Base-by-base conservation (phyloP, 192 early-diverging fungal genomes). In the Phlyctochytrium arcticum region DNA sequence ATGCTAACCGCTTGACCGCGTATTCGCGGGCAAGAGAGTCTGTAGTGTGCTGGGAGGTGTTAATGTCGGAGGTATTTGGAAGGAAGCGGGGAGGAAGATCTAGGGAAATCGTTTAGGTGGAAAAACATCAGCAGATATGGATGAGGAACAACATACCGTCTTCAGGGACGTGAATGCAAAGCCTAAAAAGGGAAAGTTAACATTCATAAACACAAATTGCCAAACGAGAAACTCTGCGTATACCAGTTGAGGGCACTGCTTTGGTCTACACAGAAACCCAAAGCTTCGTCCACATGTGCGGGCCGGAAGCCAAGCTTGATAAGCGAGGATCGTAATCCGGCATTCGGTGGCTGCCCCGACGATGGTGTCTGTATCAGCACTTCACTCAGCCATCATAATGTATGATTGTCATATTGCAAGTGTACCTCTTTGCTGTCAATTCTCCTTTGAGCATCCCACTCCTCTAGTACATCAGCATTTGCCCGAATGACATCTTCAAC, bases 91-190 rank as follows among this genome's bases (percentile, higher is more conserved):
- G 48, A 29, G 81, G 87, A 17, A 84, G 56, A 72, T 87, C 79
- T 80, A 51, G 12, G 48, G 15, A 56, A 3, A 30, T 21, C n/a
- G 12, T 35, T 17, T 19, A 61, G 17, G 3, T 15, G 15, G 24
- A 7, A 15, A 10, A 4, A 24, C 47, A 37, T n/a, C 59, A 36
- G 29, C 9, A 23, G 23, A 36, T 9, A 36, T 31, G 33, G 26
- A 63, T 36, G 15, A 21, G 7, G 27, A 57, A 10, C 32, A 31
- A 10, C 54, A 76, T 59, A 75, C 87, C 94, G 69, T 91, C 90
- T 59, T 96, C 94, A 9, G 94, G 92, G 17, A 96, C 87, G 73
- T 96, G 88, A 17, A 92, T 76, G 81, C 88, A 89, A 39, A 96
- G 81, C 55, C 55, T 53, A 23, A 53, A 1, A 36, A 57, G 12